Conservation (phyloP, 352 stramenopile species). For the Globisporangium carolinianum region DNA sequence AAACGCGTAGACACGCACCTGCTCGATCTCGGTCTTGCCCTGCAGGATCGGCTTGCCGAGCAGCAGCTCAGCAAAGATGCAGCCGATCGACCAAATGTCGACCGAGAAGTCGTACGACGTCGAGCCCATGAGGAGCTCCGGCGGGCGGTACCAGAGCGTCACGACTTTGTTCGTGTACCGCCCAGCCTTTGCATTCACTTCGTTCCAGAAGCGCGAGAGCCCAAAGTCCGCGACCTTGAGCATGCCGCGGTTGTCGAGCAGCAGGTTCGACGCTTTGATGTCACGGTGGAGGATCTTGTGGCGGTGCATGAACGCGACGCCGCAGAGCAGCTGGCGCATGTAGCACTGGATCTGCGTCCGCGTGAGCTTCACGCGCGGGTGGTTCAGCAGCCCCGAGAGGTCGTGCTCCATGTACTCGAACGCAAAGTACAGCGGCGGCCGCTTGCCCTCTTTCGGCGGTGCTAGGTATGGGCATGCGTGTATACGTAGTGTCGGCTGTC, state of each 20-base stretch:
- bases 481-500: no score
- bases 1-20: slow-evolving; percentile 27
- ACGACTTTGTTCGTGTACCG: slow-evolving; percentile 94
- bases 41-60: slow-evolving; percentile 75
- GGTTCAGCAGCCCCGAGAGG: slow-evolving; percentile 75
- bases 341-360: slow-evolving; percentile 86
- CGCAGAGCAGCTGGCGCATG: slow-evolving; percentile 77
- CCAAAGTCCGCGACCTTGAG: slow-evolving; percentile 83
- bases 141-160: slow-evolving; percentile 92
- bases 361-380: slow-evolving; percentile 75
- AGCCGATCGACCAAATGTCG: slow-evolving; percentile 93
- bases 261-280: slow-evolving; percentile 83
- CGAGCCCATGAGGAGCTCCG: slow-evolving; percentile 90
- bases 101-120: slow-evolving; percentile 91
- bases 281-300: slow-evolving; percentile 86
- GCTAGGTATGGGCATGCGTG: slow-evolving; percentile 17
- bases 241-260: slow-evolving; percentile 81
- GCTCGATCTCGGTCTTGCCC: slow-evolving; percentile 77
- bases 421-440: slow-evolving; percentile 78
- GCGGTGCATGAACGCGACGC: slow-evolving; percentile 83
- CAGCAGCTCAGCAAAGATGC: slow-evolving; percentile 80
- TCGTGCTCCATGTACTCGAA: slow-evolving; percentile 88
- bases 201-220: slow-evolving; percentile 80
- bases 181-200: slow-evolving; percentile 76
- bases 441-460: slow-evolving; percentile 75